Conservation (phyloP, 169 alveolate genomes). For the Eimeria necatrix region DNA sequence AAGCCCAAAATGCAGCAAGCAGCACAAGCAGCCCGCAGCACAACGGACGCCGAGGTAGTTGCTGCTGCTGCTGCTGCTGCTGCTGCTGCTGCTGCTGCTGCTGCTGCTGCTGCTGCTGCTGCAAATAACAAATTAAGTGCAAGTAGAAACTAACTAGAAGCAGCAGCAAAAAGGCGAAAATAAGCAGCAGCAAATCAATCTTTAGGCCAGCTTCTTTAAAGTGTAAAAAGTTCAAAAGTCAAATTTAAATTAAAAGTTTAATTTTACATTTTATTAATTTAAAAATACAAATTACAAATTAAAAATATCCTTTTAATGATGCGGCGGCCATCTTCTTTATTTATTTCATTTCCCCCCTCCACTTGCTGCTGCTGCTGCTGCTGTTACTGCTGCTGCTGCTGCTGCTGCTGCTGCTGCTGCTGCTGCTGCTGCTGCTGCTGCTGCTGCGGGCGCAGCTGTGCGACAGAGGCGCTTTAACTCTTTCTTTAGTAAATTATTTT, state of each 20-base stretch:
- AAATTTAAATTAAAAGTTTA: too few relatives aligned
- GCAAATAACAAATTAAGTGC: neutral
- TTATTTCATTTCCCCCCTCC: neutral
- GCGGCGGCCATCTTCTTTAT: neutral
- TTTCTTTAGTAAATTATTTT: neutral
- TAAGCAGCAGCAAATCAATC: neutral
- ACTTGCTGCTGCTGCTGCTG: neutral
- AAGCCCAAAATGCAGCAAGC: slow-evolving; percentile 33
- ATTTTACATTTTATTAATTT: too few relatives aligned
- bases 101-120: slow-evolving; percentile 32
- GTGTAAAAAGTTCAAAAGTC: too few relatives aligned
- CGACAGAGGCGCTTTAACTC: neutral
- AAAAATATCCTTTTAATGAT: neutral
- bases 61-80: slow-evolving; percentile 28
- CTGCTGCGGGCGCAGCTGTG: neutral
- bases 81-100: neutral
- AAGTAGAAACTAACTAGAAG: too few relatives aligned
- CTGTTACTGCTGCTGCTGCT: neutral
- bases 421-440: neutral
- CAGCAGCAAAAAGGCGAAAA: neutral
- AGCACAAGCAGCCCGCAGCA: neutral
- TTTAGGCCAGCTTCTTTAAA: neutral
- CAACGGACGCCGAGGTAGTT: neutral
- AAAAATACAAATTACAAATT: too few relatives aligned
- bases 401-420: neutral